Evolutionary conservation across 495 filamentous ascomycete species (phyloP), one percentile per base, ranked within the genome.

Genomic region (Xylaria longipes): DNA sequence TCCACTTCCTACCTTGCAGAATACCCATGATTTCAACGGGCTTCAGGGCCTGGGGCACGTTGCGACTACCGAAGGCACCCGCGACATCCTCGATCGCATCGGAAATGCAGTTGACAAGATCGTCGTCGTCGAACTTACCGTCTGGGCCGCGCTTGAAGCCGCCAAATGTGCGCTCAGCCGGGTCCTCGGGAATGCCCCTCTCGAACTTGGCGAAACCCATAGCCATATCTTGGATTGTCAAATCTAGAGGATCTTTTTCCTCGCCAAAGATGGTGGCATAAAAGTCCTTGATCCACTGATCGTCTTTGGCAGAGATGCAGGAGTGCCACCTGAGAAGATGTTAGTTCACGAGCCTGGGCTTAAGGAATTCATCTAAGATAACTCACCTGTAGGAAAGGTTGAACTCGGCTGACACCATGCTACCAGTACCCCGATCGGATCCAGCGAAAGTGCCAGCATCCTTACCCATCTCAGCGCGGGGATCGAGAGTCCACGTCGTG

Each of bases 11-110:
- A 3, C 91, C 91, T 73, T 97, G 93, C 73, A 93, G 87, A 68
- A 97, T 97, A 45, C 94, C 94, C 0, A 97, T 85, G 54, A 95
- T 91, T 77, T 97, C 94, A 20, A 97, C 85, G 15, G 89, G 87
- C 61, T 88, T 88, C 84, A 97, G 87, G 52, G 92, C 85, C 15
- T 83, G 80, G 0, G 94, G 94, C 0, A 97, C 91, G 72, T 92
- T 90, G 8, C 90, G 89, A 3, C 91, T 91, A 5, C 94, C 94
- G 73, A 88, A 89, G 0, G 88, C 85, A 0, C 87, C 89, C 0
- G 89, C 89, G 62, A 80, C 78, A 72, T 91, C 89, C 76, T 94
- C 91, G 57, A 94, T 88, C 39, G 87, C 84, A 11, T 88, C 86
- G 22, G 84, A 78, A 22, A 94, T 88, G 66, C 93, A 90, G 43